phyloP scores from a whole-genome alignment of 148 eudicot genomes.

The Dianthus caryophyllus region DNA sequence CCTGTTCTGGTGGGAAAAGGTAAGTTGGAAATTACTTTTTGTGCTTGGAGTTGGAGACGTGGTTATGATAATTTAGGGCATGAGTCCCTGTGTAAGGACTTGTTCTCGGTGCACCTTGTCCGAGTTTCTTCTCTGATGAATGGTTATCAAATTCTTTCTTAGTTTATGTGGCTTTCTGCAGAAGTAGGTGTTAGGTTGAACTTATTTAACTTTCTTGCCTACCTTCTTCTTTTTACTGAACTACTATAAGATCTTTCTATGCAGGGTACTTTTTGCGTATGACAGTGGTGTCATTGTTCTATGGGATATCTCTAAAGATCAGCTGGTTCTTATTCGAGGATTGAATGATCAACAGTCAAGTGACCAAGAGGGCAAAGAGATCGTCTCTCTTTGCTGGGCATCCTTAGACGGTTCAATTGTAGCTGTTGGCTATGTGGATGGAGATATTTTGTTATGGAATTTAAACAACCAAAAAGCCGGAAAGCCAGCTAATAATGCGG shows the following conservation, averaged over 20 bases:
- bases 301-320: slow-evolving; percentile 77
- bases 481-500: slow-evolving; percentile 43
- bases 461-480: slow-evolving; percentile 39
- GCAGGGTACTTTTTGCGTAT: slow-evolving; percentile 79
- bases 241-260: slow-evolving; percentile 17
- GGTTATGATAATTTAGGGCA: slow-evolving; percentile 21
- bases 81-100: not conserved
- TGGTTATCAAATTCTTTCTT: no score
- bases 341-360: slow-evolving; percentile 46
- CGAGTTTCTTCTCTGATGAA: not conserved
- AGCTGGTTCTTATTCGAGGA: slow-evolving; percentile 57
- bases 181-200: not conserved
- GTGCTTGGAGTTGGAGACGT: slow-evolving; percentile 14
- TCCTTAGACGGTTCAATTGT: slow-evolving; percentile 83
- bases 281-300: slow-evolving; percentile 74
- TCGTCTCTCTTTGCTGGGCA: slow-evolving; percentile 88
- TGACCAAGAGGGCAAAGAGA: slow-evolving; percentile 66
- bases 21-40: slow-evolving; percentile 27
- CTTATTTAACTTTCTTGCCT: not conserved
- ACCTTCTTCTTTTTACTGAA: not conserved
- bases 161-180: not conserved
- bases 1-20: slow-evolving; percentile 78
- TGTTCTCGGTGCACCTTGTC: not conserved
- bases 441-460: slow-evolving; percentile 93
- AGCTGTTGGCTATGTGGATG: slow-evolving; percentile 95